These are phyloP conservation scores for Silene vulgaris DNA, from an alignment of 179 eudicot species.

Conservation along the genomic window DNA sequence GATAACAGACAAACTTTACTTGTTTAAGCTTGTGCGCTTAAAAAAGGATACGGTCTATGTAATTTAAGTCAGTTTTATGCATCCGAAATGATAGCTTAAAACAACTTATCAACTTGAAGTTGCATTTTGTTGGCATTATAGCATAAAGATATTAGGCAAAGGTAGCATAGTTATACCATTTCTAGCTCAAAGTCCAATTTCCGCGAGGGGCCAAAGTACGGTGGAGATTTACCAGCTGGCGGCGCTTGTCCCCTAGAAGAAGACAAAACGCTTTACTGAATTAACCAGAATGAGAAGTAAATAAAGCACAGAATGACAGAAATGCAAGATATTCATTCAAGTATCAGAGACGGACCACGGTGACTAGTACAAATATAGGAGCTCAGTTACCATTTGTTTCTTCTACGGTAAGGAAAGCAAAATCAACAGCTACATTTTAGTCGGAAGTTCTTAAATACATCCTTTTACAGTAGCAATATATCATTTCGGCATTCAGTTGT, in stretches of 20 bases:
- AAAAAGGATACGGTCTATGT: neutral
- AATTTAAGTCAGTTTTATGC: neutral
- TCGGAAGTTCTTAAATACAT: neutral
- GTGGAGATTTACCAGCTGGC: constrained; percentile 60
- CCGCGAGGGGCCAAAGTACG: constrained; percentile 87
- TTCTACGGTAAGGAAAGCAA: neutral
- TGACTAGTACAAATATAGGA: neutral
- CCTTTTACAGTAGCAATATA: neutral
- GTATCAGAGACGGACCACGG: neutral
- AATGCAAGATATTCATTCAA: constrained; percentile 9
- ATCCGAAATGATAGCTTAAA: neutral
- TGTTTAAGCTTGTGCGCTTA: constrained; percentile 1
- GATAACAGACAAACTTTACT: constrained; percentile 21
- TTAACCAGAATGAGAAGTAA: neutral
- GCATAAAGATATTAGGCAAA: neutral
- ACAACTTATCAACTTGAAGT: neutral
- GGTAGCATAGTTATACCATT: constrained; percentile 47
- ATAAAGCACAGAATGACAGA: neutral
- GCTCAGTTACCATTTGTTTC: neutral
- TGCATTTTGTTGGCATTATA: neutral
- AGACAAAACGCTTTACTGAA: constrained; percentile 19
- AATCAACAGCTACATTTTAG: constrained; percentile 3
- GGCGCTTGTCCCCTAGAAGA: constrained; percentile 73
- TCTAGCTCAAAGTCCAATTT: constrained; percentile 95
- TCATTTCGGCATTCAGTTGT: neutral